These are phyloP conservation scores for Amanita pallidorosea DNA, from an alignment of 768 basidiomycete species.

Conservation along the genomic window DNA sequence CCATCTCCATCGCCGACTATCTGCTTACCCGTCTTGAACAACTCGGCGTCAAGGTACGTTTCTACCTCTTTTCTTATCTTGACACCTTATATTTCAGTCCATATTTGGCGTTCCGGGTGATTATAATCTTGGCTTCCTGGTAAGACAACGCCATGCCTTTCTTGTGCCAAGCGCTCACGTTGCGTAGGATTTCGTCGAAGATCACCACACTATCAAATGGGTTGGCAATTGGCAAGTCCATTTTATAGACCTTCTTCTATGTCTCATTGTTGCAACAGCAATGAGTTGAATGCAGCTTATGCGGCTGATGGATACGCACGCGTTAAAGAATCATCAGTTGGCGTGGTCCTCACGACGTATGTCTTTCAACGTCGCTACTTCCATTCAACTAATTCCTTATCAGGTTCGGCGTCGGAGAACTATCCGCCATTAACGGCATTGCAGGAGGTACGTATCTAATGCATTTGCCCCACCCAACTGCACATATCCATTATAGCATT, in stretches of 20 bases:
- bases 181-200: conserved; percentile 70
- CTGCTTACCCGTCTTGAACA: conserved; percentile 54
- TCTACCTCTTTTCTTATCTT: neutral
- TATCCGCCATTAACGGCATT: conserved; percentile 79
- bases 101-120: conserved; percentile 87
- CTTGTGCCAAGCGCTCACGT: neutral
- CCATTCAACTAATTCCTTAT: neutral
- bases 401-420: conserved; percentile 90
- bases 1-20: conserved; percentile 46
- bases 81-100: conserved; percentile 27
- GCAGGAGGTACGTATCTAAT: conserved; percentile 43
- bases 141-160: conserved; percentile 12
- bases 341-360: conserved; percentile 74
- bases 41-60: conserved; percentile 49
- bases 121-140: conserved; percentile 65
- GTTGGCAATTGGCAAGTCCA: conserved; percentile 65
- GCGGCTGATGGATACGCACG: conserved; percentile 92
- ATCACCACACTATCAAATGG: conserved; percentile 71
- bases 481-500: conserved; percentile 33
- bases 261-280: conserved; percentile 28
- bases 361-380: conserved; percentile 6
- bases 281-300: conserved; percentile 81
- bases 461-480: neutral
- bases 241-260: neutral
- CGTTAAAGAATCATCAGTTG: conserved; percentile 64